These are phyloP conservation scores for Flaveria ramosissima DNA, from an alignment of 129 eudicot species.

Conservation along the genomic window DNA sequence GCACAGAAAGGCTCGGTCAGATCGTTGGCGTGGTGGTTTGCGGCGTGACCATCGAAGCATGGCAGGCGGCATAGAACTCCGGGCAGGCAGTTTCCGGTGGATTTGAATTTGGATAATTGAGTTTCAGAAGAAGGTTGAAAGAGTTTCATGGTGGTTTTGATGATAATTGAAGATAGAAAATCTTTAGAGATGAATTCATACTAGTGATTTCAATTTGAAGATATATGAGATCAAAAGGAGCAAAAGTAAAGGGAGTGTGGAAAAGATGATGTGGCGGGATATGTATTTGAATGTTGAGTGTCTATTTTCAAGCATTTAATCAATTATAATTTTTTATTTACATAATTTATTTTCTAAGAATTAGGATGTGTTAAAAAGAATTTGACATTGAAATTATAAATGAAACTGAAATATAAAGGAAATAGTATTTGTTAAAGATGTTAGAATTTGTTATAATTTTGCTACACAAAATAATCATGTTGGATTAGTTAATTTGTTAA, in stretches of 20 bases:
- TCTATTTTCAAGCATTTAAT: neutral
- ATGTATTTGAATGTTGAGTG: conserved; percentile 52
- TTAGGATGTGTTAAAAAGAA: too few species aligned
- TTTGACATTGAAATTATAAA: too few species aligned
- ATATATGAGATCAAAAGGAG: conserved; percentile 32
- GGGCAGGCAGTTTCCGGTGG: conserved; percentile 39
- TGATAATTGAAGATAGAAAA: neutral
- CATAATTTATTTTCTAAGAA: too few species aligned
- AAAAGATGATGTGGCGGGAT: conserved; percentile 54
- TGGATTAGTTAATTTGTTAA: too few species aligned
- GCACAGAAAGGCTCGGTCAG: conserved; percentile 15
- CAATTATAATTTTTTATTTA: too few species aligned
- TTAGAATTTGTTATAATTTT: too few species aligned
- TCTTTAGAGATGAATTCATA: neutral
- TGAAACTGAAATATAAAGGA: too few species aligned
- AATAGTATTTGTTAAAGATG: too few species aligned
- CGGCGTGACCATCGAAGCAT: conserved; percentile 40
- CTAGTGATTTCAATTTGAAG: conserved; percentile 16
- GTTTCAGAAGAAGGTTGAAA: conserved; percentile 36
- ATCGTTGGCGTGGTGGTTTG: conserved; percentile 44
- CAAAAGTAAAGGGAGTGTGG: conserved; percentile 23
- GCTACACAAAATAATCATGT: neutral
- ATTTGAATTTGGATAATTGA: conserved; percentile 29
- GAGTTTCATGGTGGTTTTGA: conserved; percentile 42
- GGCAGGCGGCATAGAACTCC: conserved; percentile 46